phyloP scores from a whole-genome alignment of 495 filamentous ascomycete genomes.

The Penicillium fimorum region DNA sequence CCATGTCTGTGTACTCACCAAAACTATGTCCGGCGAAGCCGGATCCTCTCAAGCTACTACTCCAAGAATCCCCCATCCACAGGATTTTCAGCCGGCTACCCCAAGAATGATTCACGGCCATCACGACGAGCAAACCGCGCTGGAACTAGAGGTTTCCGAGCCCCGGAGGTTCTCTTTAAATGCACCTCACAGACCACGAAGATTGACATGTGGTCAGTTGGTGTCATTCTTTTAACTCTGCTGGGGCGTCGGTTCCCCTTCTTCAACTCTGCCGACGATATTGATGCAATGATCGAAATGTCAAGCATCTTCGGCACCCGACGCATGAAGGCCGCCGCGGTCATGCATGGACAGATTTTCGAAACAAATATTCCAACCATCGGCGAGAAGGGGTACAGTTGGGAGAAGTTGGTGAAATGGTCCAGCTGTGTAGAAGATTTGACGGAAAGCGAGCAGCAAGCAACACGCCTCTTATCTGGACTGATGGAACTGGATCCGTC shows the following conservation, averaged over 20 bases:
- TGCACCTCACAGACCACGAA: conserved; percentile 95
- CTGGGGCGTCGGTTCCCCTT: conserved; percentile 91
- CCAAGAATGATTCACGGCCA: conserved; percentile 81
- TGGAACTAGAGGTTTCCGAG: conserved; percentile 93
- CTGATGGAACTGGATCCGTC: conserved; percentile 59
- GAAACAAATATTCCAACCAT: conserved; percentile 91
- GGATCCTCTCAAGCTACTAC: conserved; percentile 43
- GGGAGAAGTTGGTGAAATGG: conserved; percentile 95
- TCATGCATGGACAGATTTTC: conserved; percentile 82
- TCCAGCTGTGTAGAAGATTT: conserved; percentile 58
- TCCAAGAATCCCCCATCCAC: conserved; percentile 38
- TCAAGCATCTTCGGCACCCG: conserved; percentile 87
- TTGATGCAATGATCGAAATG: conserved; percentile 96
- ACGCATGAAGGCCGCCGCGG: conserved; percentile 77
- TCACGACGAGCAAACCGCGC: conserved; percentile 90
- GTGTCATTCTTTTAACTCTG: conserved; percentile 90
- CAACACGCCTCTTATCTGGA: conserved; percentile 59
- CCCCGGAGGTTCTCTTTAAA: conserved; percentile 95
- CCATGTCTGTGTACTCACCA: conserved; percentile 44
- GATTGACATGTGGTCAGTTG: conserved; percentile 96
- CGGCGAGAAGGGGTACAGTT: conserved; percentile 74
- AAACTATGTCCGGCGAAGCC: conserved; percentile 37
- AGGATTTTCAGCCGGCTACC: conserved; percentile 64
- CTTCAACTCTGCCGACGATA: conserved; percentile 94
- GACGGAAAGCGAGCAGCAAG: conserved; percentile 49